phyloP scores from a whole-genome alignment of 345 rosid genomes.

The Barbarea vulgaris region DNA sequence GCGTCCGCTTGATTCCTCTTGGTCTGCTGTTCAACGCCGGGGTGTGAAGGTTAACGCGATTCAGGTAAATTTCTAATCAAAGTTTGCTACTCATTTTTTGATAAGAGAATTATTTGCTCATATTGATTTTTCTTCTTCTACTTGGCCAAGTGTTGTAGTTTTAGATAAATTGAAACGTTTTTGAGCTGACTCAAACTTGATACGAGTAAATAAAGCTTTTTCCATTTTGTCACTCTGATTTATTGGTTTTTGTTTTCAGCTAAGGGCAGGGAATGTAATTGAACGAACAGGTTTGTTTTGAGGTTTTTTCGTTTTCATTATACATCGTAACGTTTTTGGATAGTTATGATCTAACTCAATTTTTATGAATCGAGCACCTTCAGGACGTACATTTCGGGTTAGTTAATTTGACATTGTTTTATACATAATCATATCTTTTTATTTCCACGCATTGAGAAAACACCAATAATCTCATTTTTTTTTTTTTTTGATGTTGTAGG shows the following conservation, averaged over 20 bases:
- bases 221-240: constrained; percentile 8
- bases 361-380: constrained; percentile 28
- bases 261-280: constrained; percentile 81
- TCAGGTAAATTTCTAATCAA: constrained; percentile 43
- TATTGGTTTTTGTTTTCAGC: constrained; percentile 43
- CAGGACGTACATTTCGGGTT: constrained; percentile 86
- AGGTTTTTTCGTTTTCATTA: background rate
- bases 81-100: background rate
- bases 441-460: background rate
- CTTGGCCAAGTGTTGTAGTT: background rate
- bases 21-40: constrained; percentile 65
- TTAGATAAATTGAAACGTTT: background rate
- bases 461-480: background rate
- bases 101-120: background rate
- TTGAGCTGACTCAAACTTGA: background rate
- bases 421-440: background rate
- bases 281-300: constrained; percentile 69
- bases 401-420: background rate
- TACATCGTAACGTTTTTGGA: background rate
- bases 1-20: constrained; percentile 44
- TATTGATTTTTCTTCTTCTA: background rate
- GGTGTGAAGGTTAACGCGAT: constrained; percentile 81
- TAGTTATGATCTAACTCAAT: constrained; percentile 3
- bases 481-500: constrained; percentile 45
- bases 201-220: background rate